Evolutionary conservation across 2,329 filamentous ascomycete species (phyloP).

Genomic region (Stachybotrys chartarum): DNA sequence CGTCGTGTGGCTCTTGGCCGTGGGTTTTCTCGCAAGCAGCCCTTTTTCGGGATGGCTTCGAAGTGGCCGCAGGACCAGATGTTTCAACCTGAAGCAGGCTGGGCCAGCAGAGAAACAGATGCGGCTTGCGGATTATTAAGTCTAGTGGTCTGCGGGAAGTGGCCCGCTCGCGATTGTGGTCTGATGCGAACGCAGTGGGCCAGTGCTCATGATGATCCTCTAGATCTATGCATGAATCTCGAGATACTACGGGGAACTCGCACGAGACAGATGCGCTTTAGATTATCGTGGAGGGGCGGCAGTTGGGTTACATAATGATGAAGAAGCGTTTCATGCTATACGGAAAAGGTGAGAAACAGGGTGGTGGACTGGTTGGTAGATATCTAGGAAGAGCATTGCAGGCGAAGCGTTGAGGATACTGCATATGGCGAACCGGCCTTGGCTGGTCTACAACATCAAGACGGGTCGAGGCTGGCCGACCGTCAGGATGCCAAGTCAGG

Average conservation of each 20-base stretch:
- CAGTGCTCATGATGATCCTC: background rate
- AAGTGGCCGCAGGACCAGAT: background rate
- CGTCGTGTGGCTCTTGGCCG: background rate
- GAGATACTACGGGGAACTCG: background rate
- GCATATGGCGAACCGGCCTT: no score
- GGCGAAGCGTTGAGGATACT: no score
- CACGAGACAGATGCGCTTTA: background rate
- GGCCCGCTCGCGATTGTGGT: background rate
- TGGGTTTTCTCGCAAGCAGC: background rate
- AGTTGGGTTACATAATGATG: background rate
- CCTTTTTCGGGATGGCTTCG: slow-evolving; percentile 1
- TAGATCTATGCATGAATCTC: background rate
- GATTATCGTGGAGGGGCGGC: background rate
- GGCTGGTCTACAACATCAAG: no score
- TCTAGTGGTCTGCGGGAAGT: background rate
- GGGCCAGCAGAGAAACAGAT: background rate
- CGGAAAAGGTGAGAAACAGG: no score
- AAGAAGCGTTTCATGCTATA: no score
- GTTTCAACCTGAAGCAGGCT: background rate
- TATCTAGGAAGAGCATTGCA: no score
- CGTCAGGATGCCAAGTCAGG: no score
- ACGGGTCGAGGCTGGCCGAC: no score
- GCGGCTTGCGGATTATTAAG: background rate
- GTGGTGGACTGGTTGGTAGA: no score
- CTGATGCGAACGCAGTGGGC: background rate